Percentiles rank a stretch among this genome's conserved stretches.
These are phyloP conservation scores for Saccharomyces hybrid DNA, from an alignment of 1,139 yeast genomes.

Conservation along the genomic window DNA sequence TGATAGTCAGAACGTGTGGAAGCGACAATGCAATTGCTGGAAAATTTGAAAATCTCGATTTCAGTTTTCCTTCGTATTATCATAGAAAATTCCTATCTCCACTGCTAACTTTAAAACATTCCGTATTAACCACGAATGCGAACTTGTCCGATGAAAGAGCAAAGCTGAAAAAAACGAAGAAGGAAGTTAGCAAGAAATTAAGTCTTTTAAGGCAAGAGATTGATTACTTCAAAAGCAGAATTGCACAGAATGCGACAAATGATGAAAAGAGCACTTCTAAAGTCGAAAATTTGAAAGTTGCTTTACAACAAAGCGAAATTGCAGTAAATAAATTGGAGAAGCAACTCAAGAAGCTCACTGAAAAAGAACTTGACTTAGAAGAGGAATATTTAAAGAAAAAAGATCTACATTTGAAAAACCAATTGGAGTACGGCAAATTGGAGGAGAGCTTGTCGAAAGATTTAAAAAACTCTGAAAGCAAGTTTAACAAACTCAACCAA, in stretches of 20 bases:
- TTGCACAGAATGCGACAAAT: slow-evolving; percentile 39
- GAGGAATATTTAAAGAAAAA: slow-evolving; percentile 38
- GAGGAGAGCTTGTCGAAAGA: slow-evolving; percentile 30
- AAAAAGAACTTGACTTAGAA: slow-evolving; percentile 34
- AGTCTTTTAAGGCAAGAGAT: slow-evolving; percentile 50
- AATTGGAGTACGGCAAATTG: slow-evolving; percentile 33
- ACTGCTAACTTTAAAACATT: slow-evolving; percentile 51
- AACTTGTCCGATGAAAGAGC: slow-evolving; percentile 45
- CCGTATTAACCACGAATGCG: slow-evolving; percentile 54
- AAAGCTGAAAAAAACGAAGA: slow-evolving; percentile 51
- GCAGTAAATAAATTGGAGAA: slow-evolving; percentile 36
- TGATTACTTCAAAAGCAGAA: slow-evolving; percentile 46
- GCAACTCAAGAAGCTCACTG: slow-evolving; percentile 30
- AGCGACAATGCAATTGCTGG: slow-evolving; percentile 15
- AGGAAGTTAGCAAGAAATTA: slow-evolving; percentile 52
- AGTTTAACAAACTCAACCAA: slow-evolving; percentile 21
- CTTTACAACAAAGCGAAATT: slow-evolving; percentile 38
- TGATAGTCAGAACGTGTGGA: slow-evolving; percentile 38
- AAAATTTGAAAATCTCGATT: slow-evolving; percentile 23
- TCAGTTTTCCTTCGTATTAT: slow-evolving; percentile 30
- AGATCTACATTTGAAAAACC: slow-evolving; percentile 32
- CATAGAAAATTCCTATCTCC: slow-evolving; percentile 40
- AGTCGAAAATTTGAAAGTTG: slow-evolving; percentile 37
- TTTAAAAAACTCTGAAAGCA: slow-evolving; percentile 16
- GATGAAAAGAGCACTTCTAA: slow-evolving; percentile 42